Conservation (phyloP, 352 stramenopile species). For the Halophytophthora polymorphica region DNA sequence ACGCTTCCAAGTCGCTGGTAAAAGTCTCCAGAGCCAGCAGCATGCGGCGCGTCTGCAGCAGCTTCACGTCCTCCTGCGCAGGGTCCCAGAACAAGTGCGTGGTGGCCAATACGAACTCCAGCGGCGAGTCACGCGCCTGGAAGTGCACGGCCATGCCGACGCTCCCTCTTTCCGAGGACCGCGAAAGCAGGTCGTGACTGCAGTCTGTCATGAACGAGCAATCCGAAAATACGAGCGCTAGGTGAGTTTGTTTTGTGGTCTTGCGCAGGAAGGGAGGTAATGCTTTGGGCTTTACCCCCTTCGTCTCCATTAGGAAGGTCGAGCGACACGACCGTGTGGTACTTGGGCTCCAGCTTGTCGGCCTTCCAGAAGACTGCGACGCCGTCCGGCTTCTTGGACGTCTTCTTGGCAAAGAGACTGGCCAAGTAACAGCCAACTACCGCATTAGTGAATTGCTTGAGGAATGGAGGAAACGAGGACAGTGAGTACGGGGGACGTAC, state of each 20-base stretch:
- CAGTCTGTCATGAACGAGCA: conserved; percentile 29
- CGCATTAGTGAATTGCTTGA: background rate
- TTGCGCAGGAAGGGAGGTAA: background rate
- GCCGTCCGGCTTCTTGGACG: conserved; percentile 54
- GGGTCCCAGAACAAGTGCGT: conserved; percentile 87
- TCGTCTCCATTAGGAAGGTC: conserved; percentile 54
- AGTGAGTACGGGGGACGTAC: conserved; percentile 20
- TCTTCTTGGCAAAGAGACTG: conserved; percentile 76
- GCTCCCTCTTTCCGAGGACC: conserved; percentile 43
- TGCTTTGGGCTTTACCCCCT: conserved; percentile 26
- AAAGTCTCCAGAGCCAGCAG: conserved; percentile 44
- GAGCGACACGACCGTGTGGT: conserved; percentile 39
- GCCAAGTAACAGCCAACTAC: conserved; percentile 1
- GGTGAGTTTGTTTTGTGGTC: background rate
- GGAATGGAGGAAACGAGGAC: background rate
- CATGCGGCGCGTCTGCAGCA: conserved; percentile 66
- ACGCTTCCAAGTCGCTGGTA: conserved; percentile 11
- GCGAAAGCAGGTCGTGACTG: conserved; percentile 46
- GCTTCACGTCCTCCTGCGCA: conserved; percentile 77
- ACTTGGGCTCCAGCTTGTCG: conserved; percentile 42
- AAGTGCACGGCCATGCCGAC: conserved; percentile 63
- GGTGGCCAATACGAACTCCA: conserved; percentile 66
- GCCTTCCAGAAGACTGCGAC: conserved; percentile 73
- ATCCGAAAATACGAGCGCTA: background rate
- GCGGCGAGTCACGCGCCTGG: conserved; percentile 24